Conservation (phyloP, 2,329 filamentous ascomycete species). For the Paramyrothecium sp. region DNA sequence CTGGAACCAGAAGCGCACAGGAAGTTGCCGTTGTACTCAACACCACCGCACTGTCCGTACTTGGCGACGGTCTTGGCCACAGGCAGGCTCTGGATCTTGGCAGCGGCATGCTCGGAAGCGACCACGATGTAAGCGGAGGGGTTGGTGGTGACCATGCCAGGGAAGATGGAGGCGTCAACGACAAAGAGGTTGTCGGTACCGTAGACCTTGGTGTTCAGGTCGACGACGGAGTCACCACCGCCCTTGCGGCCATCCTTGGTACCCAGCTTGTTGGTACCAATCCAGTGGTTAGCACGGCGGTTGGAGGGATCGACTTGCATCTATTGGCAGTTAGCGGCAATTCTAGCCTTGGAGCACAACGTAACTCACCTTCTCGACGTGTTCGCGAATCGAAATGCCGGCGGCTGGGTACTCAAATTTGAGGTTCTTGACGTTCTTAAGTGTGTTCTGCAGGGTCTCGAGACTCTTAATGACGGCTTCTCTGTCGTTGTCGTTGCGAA, state of each 20-base stretch:
- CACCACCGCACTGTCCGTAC: conserved; percentile 1
- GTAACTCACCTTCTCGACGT: conserved; percentile 47
- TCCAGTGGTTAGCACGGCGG: conserved; percentile 51
- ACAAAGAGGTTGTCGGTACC: conserved; percentile 68
- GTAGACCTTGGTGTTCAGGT: conserved; percentile 62
- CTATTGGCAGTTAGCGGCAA: background rate
- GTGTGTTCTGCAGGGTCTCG: conserved; percentile 55
- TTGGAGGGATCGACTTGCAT: conserved; percentile 29
- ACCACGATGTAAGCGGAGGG: conserved; percentile 65
- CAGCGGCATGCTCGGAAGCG: conserved; percentile 60
- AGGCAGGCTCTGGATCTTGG: background rate
- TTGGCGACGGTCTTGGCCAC: background rate
- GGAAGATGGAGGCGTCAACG: conserved; percentile 68
- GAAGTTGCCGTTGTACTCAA: conserved; percentile 1
- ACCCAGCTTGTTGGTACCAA: conserved; percentile 62
- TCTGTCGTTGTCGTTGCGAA: conserved; percentile 55
- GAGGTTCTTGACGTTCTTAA: conserved; percentile 52
- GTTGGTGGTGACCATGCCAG: conserved; percentile 67
- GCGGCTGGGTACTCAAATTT: conserved; percentile 50
- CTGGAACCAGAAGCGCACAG: background rate
- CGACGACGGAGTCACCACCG: conserved; percentile 60
- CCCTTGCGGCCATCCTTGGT: conserved; percentile 47
- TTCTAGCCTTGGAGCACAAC: background rate
- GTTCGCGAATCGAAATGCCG: conserved; percentile 52
- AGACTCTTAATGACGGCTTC: conserved; percentile 62